phyloP scores from a whole-genome alignment of 1,139 yeast species.

The Yamadazyma sp. region DNA sequence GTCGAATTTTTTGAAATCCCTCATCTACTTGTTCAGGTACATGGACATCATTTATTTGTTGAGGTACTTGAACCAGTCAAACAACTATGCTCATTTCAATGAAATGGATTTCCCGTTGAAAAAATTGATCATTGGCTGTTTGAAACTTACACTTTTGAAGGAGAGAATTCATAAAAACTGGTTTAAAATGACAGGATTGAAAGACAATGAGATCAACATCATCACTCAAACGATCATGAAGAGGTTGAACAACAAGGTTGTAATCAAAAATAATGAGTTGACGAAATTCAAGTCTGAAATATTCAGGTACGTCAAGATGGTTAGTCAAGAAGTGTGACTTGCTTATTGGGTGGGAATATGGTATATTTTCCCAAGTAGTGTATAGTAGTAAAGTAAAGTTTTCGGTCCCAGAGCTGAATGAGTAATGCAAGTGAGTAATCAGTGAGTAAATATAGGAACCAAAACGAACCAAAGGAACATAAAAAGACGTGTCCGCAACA shows the following conservation, averaged over 20 bases:
- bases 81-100: constrained; percentile 43
- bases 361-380: not conserved
- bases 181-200: constrained; percentile 40
- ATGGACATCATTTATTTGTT: constrained; percentile 51
- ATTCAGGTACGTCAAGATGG: constrained; percentile 40
- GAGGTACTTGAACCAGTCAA: constrained; percentile 49
- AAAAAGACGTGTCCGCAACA: not conserved
- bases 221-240: constrained; percentile 40
- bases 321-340: not conserved
- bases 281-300: constrained; percentile 41
- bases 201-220: constrained; percentile 35
- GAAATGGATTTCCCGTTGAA: constrained; percentile 49
- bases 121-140: constrained; percentile 47
- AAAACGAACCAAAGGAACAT: not conserved
- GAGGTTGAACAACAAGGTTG: constrained; percentile 45
- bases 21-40: constrained; percentile 46
- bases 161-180: constrained; percentile 32
- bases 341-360: no score
- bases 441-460: not conserved
- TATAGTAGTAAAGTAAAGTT: constrained; percentile 3
- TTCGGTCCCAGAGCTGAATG: no score
- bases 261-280: constrained; percentile 40
- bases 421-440: not conserved
- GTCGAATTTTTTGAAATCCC: constrained; percentile 41
- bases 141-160: constrained; percentile 39